These are phyloP conservation scores for Bipolaris cookei DNA, from an alignment of 2,329 filamentous ascomycete genomes.

Conservation along the genomic window DNA sequence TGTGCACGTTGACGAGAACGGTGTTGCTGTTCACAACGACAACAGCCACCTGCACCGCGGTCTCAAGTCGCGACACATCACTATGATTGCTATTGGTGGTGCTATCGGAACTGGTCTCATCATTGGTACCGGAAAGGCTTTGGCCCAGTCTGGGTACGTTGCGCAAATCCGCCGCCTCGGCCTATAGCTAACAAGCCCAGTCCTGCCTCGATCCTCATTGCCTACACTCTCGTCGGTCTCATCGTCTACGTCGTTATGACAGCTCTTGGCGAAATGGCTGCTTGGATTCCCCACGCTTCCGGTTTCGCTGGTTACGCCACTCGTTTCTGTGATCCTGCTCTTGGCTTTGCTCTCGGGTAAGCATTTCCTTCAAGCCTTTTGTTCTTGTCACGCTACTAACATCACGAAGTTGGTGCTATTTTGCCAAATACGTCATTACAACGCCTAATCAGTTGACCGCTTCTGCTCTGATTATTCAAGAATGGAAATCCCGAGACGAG, in stretches of 20 bases:
- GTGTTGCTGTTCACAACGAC: constrained; percentile 36
- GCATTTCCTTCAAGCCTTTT: not conserved
- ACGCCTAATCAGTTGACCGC: constrained; percentile 87
- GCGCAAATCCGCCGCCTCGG: not conserved
- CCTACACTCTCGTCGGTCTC: constrained; percentile 71
- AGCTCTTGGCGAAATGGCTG: constrained; percentile 81
- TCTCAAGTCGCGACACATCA: constrained; percentile 61
- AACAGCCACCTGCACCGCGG: constrained; percentile 57
- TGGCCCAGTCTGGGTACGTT: constrained; percentile 55
- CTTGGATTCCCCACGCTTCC: constrained; percentile 77
- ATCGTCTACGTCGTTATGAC: constrained; percentile 84
- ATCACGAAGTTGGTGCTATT: constrained; percentile 62
- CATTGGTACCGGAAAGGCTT: constrained; percentile 65
- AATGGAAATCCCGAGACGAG: constrained; percentile 69
- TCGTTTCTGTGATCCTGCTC: constrained; percentile 78
- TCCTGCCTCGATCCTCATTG: constrained; percentile 73
- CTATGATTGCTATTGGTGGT: constrained; percentile 75
- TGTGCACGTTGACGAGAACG: constrained; percentile 27
- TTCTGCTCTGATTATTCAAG: constrained; percentile 77
- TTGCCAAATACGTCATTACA: constrained; percentile 79
- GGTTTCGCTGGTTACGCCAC: constrained; percentile 84
- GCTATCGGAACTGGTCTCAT: constrained; percentile 76
- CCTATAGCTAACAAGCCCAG: constrained; percentile 39
- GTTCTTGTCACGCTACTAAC: not conserved
- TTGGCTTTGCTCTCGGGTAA: constrained; percentile 71